Base-by-base conservation (phyloP, 2,329 filamentous ascomycete species). In the Thelonectria olida region DNA sequence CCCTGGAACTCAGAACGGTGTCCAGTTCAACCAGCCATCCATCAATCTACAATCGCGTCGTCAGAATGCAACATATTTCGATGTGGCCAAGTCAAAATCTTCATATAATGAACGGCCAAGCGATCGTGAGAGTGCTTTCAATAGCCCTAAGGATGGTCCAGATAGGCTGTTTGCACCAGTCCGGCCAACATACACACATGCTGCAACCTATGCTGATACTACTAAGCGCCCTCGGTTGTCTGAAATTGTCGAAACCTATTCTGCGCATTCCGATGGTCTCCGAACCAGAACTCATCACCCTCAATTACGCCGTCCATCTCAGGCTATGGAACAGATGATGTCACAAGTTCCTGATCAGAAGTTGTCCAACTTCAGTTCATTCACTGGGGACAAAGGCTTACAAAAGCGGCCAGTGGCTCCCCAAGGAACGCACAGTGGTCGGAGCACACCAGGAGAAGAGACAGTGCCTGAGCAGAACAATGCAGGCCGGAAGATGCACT, bases 161-260 rank as follows among this genome's bases (percentile, higher is more conserved):
- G 17, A 48, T 12, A 39, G 64, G 7, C 45, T 52, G 5, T 2
- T 20, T 12, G 23, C 23, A 2, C 54, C 56, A 4, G 54, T 39
- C 9, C 62, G 66, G 27, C 72, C 67, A 3, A 27, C 20, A 7
- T 71, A 44, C 47, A 64, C 62, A 52, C 71, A 74, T 66, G 67
- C 73, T 19, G 66, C 68, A n/a, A 72, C 73, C 2, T 72, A 68
- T 47, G 58, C 70, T 12, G 62, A 56, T 13, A 41, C 60, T 8
- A 44, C 62, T 7, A 61, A 70, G 15, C 65, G 70, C 13, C 74
- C 73, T 13, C 67, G 68, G 9, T 51, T 74, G 12, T 57, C 63
- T 22, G 67, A 74, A 17, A 53, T 75, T 23, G 45, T 74, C 7
- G 64, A 75, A 48, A 70, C 60, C 13, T 74, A 72, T 58, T 73